Evolutionary conservation across 179 eudicot species (phyloP).

Genomic region (Gypsophila paniculata): DNA sequence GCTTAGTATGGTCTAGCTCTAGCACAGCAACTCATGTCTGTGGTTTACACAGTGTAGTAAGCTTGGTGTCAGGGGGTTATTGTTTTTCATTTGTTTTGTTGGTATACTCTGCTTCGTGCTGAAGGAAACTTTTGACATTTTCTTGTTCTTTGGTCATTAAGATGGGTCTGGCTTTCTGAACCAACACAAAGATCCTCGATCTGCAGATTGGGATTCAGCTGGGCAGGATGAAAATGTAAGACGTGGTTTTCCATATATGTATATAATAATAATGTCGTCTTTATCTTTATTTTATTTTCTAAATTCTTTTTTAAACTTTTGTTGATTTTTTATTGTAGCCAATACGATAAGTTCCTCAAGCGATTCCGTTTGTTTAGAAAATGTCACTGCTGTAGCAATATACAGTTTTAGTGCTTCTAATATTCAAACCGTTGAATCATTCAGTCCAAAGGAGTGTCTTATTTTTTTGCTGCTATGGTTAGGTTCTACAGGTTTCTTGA

Average conservation of each 20-base stretch:
- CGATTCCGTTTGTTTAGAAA: not conserved
- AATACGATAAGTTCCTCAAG: not conserved
- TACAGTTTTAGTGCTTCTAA: slow-evolving; percentile 7
- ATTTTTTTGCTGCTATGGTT: not conserved
- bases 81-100: not conserved
- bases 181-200: slow-evolving; percentile 31
- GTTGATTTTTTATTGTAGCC: not conserved
- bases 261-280: not conserved
- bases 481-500: not conserved
- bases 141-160: slow-evolving; percentile 18
- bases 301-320: not conserved
- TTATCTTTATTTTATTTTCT: too few species aligned
- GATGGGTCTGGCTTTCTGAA: slow-evolving; percentile 39
- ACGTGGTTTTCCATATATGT: not conserved
- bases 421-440: slow-evolving; percentile 11
- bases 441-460: not conserved
- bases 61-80: not conserved
- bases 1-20: not conserved
- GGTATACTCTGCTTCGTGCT: not conserved
- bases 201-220: slow-evolving; percentile 23
- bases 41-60: not conserved
- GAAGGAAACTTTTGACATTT: slow-evolving; percentile 10
- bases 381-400: not conserved
- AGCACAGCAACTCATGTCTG: too few species aligned
- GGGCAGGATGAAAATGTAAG: slow-evolving; percentile 65